Percentiles rank a stretch among this genome's conserved stretches.
Evolutionary conservation across 768 basidiomycete genomes (phyloP).

Genomic region (Agaricus subrufescens): DNA sequence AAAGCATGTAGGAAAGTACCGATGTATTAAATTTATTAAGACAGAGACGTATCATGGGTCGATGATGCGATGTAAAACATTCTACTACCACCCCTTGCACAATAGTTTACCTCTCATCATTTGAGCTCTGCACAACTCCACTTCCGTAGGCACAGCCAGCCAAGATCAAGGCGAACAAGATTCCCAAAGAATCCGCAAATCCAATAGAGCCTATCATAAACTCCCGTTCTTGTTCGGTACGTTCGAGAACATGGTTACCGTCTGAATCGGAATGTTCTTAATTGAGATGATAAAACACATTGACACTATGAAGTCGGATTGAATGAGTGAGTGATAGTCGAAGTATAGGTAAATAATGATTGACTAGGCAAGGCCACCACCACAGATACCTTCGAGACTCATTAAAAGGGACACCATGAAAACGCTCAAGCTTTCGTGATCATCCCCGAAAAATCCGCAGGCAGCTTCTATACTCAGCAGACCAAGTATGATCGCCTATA

Average conservation of each 20-base stretch:
- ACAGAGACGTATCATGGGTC: no score
- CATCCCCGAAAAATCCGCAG: conserved; percentile 52
- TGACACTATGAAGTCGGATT: conserved; percentile 49
- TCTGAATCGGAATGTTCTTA: conserved; percentile 56
- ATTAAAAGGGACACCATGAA: conserved; percentile 71
- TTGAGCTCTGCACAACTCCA: conserved; percentile 73
- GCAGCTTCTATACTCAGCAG: conserved; percentile 64
- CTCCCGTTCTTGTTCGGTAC: conserved; percentile 71
- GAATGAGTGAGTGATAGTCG: neutral
- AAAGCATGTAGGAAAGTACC: no score
- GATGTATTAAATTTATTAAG: no score
- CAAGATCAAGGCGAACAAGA: conserved; percentile 55
- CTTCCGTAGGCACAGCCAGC: conserved; percentile 75
- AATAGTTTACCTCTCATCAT: conserved; percentile 63
- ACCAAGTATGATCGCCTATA: conserved; percentile 66
- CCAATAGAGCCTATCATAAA: conserved; percentile 91
- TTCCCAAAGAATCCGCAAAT: conserved; percentile 78
- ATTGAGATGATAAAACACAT: conserved; percentile 81
- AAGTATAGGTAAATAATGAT: conserved; percentile 23
- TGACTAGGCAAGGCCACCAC: conserved; percentile 90
- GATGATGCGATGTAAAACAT: no score
- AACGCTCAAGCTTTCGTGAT: conserved; percentile 39
- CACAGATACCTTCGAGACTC: conserved; percentile 86
- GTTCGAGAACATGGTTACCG: conserved; percentile 46
- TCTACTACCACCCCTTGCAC: conserved; percentile 54